Base-by-base conservation (phyloP, 164 flowering plant genomes). In the Umbellularia californica region DNA sequence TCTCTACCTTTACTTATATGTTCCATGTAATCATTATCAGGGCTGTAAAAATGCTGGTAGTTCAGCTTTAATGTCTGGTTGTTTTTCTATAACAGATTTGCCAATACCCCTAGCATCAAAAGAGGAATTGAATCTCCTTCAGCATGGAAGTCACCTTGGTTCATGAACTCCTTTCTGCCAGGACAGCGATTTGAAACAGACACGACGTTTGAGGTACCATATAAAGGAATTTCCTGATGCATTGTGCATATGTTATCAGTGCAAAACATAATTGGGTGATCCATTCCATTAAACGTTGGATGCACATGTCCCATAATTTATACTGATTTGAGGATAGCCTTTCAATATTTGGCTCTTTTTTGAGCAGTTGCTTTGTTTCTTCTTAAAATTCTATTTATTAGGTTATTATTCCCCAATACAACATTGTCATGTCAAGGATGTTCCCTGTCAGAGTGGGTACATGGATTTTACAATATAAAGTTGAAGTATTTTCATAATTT, bases 121-220 rank as follows among this genome's bases (percentile, higher is more conserved):
- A 86, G 88, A 85, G 88, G 89, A 69, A 65, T 95, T 33, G 98
- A 93, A 60, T 95, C 99, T 67, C 99, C 99, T 65, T 92, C 98
- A 22, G 89, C 97, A 50, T 94, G 97, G 97, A 94, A 90, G 79
- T 96, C 99, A 10, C 99, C 99, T 77, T 91, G 97, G 97, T 89
- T 88, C 71, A 77, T 91, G 35, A 88, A 85, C 76, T 79, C 93
- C 69, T 87, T 90, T 70, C 33, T 90, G 17, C 85, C 89, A 55
- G 94, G 95, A 58, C 88, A 94, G 33, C 86, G 86, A 78, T 82
- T 90, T 76, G 92, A 90, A 66, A 86, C 94, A 73, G 97, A 95
- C 19, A 80, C 90, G 69, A 78, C 90, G 20, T 82, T 93, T 69
- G 97, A 95, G 97, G 99, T 95, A 82, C 10, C 2, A 67, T 41